phyloP scores from a whole-genome alignment of 1,284 basidiomycete genomes.

The Porogramme epimiltina region DNA sequence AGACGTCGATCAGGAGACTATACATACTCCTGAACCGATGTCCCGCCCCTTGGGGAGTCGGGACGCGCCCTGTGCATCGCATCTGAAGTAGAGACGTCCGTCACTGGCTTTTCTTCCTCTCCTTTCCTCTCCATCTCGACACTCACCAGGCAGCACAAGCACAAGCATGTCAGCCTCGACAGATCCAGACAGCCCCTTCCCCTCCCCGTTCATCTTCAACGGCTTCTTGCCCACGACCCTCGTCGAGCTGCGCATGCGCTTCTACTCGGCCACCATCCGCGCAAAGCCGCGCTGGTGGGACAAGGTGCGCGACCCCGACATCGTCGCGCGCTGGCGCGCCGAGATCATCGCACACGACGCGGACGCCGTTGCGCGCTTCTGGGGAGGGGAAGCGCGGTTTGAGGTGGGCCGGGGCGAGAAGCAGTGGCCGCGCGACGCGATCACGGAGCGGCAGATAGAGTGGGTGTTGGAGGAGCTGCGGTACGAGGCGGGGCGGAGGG shows the following conservation, averaged over 20 bases:
- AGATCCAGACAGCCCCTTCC: too few species aligned
- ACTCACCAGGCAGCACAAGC: too few species aligned
- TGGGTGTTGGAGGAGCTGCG: constrained; percentile 6
- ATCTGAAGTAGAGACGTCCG: too few species aligned
- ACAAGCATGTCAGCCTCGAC: too few species aligned
- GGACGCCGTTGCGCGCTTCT: neutral
- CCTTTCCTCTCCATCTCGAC: too few species aligned
- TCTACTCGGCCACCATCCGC: constrained; percentile 16
- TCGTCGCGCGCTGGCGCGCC: constrained; percentile 16
- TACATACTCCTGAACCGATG: too few species aligned
- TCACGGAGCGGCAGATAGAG: constrained; percentile 4
- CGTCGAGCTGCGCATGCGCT: constrained; percentile 21
- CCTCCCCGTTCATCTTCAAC: too few species aligned
- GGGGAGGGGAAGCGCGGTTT: neutral
- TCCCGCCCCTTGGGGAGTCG: too few species aligned
- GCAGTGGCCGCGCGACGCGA: constrained; percentile 1
- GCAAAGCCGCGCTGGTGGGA: constrained; percentile 19
- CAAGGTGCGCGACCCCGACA: constrained; percentile 17
- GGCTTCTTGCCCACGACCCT: too few species aligned
- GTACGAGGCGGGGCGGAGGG: neutral
- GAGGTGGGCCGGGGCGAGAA: neutral
- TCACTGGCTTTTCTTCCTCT: too few species aligned
- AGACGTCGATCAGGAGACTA: too few species aligned
- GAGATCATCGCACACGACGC: constrained; percentile 15
- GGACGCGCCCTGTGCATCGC: too few species aligned